These are phyloP conservation scores for Pseudonitzschia multiseries DNA, from an alignment of 108 stramenopile genomes.

Conservation along the genomic window DNA sequence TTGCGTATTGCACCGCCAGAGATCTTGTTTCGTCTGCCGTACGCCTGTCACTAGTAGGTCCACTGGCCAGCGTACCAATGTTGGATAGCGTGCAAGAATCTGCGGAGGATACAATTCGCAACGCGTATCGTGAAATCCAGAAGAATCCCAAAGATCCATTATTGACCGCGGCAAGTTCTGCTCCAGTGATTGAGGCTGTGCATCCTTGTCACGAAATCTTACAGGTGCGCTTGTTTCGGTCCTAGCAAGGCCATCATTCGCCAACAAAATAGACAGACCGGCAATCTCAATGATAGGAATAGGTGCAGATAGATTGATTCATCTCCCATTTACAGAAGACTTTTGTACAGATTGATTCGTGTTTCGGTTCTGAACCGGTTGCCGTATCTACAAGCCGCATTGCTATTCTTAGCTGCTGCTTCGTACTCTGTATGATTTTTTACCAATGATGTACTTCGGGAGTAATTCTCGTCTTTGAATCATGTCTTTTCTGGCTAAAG, in stretches of 20 bases:
- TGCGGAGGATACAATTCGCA: constrained; percentile 50
- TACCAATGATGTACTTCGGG: no score
- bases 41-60: constrained; percentile 75
- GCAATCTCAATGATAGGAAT: no score
- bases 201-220: constrained; percentile 79
- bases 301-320: no score
- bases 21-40: constrained; percentile 84
- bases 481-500: no score
- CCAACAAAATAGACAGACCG: background rate
- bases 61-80: constrained; percentile 57
- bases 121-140: constrained; percentile 17
- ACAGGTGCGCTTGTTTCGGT: constrained; percentile 68
- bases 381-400: no score
- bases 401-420: no score
- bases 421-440: no score
- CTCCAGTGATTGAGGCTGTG: constrained; percentile 65
- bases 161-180: constrained; percentile 33
- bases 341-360: no score
- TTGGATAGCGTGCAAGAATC: constrained; percentile 51
- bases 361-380: no score
- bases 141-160: constrained; percentile 15
- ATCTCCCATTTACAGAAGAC: no score
- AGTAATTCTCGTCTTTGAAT: no score
- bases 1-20: constrained; percentile 71
- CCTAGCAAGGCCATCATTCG: constrained; percentile 12